Conservation (phyloP, 2,329 filamentous ascomycete genomes). For the Talaromyces islandicus region DNA sequence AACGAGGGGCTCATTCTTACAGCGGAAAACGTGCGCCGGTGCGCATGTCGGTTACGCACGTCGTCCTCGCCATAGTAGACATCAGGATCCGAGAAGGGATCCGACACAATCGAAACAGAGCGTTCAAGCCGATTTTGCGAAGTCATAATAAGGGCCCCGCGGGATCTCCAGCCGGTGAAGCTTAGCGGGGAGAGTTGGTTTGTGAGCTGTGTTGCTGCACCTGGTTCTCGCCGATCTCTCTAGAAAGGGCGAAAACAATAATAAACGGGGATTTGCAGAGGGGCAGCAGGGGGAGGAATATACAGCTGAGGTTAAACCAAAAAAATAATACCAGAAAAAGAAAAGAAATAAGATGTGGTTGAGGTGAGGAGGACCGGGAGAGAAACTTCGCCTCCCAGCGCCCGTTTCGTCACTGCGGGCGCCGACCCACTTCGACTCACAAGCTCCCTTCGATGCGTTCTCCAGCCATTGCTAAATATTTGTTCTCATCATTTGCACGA, state of each 20-base stretch:
- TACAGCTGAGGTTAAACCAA: background rate
- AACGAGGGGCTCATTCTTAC: slow-evolving; percentile 34
- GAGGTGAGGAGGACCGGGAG: background rate
- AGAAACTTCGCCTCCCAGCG: slow-evolving; percentile 16
- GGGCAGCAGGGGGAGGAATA: background rate
- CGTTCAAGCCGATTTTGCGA: slow-evolving; percentile 26
- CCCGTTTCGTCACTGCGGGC: background rate
- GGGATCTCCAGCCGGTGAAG: background rate
- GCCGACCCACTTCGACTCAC: background rate
- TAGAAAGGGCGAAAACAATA: background rate
- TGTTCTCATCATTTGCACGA: background rate
- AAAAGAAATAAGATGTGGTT: background rate
- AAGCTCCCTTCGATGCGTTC: background rate
- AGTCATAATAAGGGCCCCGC: slow-evolving; percentile 27
- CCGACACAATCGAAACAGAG: slow-evolving; percentile 34
- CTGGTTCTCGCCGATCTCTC: background rate
- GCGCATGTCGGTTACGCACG: slow-evolving; percentile 40
- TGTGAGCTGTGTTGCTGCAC: background rate
- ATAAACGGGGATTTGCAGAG: background rate
- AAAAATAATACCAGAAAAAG: too few species aligned
- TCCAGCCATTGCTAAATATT: background rate
- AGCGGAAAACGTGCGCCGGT: slow-evolving; percentile 51
- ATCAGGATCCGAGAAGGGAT: slow-evolving; percentile 53
- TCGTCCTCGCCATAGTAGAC: slow-evolving; percentile 55
- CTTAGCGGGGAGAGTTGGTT: background rate